Conservation (phyloP, 352 stramenopile species). For the Globisporangium nunn region DNA sequence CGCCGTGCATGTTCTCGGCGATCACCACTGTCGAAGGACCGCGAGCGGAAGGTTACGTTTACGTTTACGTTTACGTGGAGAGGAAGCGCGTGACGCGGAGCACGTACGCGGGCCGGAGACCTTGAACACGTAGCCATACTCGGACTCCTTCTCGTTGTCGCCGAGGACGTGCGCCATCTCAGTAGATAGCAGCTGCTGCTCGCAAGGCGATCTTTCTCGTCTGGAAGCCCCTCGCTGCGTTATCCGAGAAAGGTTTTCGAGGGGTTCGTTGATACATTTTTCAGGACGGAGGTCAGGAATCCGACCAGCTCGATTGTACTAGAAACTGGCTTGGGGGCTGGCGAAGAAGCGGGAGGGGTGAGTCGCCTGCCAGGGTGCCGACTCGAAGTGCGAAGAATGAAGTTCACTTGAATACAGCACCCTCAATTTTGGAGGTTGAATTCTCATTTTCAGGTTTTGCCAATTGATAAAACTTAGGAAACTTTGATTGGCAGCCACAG, state of each 20-base stretch:
- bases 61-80: background rate
- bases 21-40: conserved; percentile 88
- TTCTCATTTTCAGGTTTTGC: background rate
- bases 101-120: conserved; percentile 94
- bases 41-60: no score
- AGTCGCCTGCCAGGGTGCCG: background rate
- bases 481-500: background rate
- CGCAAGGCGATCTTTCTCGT: conserved; percentile 4
- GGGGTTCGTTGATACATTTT: conserved; percentile 1
- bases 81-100: background rate
- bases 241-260: background rate
- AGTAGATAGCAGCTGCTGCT: background rate
- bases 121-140: conserved; percentile 99
- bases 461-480: background rate
- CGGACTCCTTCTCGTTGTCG: conserved; percentile 83
- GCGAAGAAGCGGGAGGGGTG: background rate
- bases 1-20: conserved; percentile 98
- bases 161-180: conserved; percentile 75
- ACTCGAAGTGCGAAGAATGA: background rate
- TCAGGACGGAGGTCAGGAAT: conserved; percentile 1
- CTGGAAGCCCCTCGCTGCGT: background rate
- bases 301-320: background rate
- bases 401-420: background rate
- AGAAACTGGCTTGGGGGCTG: background rate
- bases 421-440: background rate